Percentiles rank a stretch among this genome's conserved stretches.
These are phyloP conservation scores for Eustoma russellianum DNA, from an alignment of 257 asterid genomes.

Conservation along the genomic window DNA sequence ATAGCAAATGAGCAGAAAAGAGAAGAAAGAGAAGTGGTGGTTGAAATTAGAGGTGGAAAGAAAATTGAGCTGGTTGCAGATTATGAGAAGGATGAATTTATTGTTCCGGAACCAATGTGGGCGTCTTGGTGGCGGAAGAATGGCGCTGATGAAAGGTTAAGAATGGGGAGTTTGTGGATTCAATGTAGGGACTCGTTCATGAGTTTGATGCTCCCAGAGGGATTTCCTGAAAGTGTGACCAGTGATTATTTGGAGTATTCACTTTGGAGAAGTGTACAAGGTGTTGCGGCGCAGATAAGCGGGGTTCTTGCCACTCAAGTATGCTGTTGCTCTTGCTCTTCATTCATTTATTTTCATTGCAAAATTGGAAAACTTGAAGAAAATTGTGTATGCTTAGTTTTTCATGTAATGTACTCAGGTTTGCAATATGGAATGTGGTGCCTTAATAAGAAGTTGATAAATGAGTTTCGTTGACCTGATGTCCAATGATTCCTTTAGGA, in stretches of 20 bases:
- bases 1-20: slow-evolving; percentile 9
- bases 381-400: no score
- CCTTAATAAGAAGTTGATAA: no score
- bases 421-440: no score
- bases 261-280: slow-evolving; percentile 97
- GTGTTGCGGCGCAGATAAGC: slow-evolving; percentile 86
- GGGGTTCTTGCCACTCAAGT: slow-evolving; percentile 99
- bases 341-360: neutral
- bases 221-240: slow-evolving; percentile 85
- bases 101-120: slow-evolving; percentile 33
- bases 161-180: slow-evolving; percentile 40
- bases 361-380: no score
- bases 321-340: neutral
- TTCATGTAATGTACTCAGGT: no score
- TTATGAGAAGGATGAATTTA: slow-evolving; percentile 57
- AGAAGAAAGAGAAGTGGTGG: slow-evolving; percentile 30
- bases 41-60: slow-evolving; percentile 75
- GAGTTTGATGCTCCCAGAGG: slow-evolving; percentile 74
- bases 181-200: slow-evolving; percentile 50
- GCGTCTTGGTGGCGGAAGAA: slow-evolving; percentile 28
- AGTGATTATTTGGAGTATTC: slow-evolving; percentile 92
- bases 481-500: no score
- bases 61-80: slow-evolving; percentile 56
- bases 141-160: slow-evolving; percentile 18
- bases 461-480: no score